Evolutionary conservation across 1,284 basidiomycete species (phyloP).

Genomic region (Abortiporus biennis): DNA sequence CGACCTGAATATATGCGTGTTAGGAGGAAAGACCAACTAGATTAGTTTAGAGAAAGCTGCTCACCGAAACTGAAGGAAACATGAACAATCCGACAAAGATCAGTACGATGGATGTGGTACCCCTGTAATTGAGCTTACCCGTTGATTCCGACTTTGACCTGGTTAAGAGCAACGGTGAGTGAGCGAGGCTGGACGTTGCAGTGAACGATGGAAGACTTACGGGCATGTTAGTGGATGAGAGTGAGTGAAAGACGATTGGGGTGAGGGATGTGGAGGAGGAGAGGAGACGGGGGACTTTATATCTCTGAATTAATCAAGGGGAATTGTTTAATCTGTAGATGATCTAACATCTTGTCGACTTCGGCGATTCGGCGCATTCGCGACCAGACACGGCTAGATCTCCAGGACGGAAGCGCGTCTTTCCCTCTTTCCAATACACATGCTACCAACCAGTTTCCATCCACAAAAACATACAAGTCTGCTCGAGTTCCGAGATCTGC

Average conservation of each 20-base stretch:
- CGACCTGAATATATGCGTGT: constrained; percentile 48
- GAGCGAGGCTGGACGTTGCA: background rate
- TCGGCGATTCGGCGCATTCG: constrained; percentile 7
- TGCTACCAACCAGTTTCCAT: too few species aligned
- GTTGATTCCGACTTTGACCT: constrained; percentile 92
- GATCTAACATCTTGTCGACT: constrained; percentile 2
- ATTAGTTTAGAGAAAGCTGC: constrained; percentile 20
- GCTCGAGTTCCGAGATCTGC: too few species aligned
- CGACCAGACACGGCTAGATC: constrained; percentile 4
- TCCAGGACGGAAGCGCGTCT: background rate
- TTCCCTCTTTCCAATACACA: too few species aligned
- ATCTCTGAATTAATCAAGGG: background rate
- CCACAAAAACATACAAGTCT: too few species aligned
- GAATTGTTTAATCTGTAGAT: background rate
- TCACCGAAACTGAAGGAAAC: constrained; percentile 68
- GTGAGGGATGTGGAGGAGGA: constrained; percentile 1
- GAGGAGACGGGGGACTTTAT: background rate
- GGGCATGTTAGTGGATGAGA: background rate
- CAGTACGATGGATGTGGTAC: constrained; percentile 12
- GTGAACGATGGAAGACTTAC: background rate
- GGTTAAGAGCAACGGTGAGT: background rate
- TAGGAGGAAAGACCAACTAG: background rate
- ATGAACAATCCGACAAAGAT: constrained; percentile 13
- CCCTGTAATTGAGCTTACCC: constrained; percentile 42
- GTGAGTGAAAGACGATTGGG: background rate